Base-by-base conservation (phyloP, 2,329 filamentous ascomycete species). In the Colletotrichum sp. region DNA sequence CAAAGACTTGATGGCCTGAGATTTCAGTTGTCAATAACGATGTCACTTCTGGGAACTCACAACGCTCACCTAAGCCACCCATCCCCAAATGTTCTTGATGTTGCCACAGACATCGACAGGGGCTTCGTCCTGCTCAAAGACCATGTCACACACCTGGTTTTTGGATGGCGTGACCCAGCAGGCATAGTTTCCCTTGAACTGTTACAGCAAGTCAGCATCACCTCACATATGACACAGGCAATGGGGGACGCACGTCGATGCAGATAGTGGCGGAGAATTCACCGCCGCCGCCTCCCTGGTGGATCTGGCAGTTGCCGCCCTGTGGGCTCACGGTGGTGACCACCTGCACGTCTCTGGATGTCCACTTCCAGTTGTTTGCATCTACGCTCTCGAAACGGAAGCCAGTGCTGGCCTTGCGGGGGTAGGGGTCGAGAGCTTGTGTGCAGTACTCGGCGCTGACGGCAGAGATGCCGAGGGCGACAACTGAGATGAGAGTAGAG, bases 271-370 rank as follows among this genome's bases (percentile, higher is more conserved):
- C 63, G 15, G 70, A n/a, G n/a, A 52, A 72, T 7, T 24, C 16
- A 5, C 64, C 70, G 63, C 70, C 70, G 28, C 70, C 63, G 52
- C 70, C 70, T 9, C 70, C 70, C 36, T 72, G 70, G 63, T 68
- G 70, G 12, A 72, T 7, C 26, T 68, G 63, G 18, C 70, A 72
- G 34, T 28, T 61, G 6, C 26, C 48, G 30, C 32, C 12, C 15
- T 30, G 16, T 7, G 34, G 59, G 28, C 43, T 65, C 7, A 72
- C 18, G n/a, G 70, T 68, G 26, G 64, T 68, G 21, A 61, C 36
- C 8, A 67, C 63, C n/a, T 61, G 48, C 24, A 61, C 15, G 18
- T 72, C 70, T 8, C 63, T 36, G 15, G 70, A 72, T 4, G 34
- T n/a, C 70, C 70, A 68, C 28, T 67, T 34, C 70, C 70, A 72